Conservation (phyloP, 2,329 filamentous ascomycete species). For the Corynespora cassiicola region DNA sequence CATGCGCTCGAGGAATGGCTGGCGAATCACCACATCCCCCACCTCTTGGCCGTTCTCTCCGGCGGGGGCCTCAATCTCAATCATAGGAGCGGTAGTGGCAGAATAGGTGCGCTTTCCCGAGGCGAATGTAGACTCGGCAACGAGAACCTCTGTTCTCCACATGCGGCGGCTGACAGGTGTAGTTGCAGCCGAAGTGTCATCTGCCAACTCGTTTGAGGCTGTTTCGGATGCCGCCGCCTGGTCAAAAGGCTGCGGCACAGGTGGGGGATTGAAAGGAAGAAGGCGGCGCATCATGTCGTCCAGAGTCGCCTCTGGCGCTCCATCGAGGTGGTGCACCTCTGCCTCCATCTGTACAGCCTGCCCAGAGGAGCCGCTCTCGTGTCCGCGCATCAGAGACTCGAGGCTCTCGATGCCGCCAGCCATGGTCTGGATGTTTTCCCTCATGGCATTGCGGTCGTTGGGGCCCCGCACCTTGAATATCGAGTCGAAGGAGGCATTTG, state of each 20-base stretch:
- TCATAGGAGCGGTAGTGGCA: slow-evolving; percentile 58
- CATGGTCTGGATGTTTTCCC: slow-evolving; percentile 54
- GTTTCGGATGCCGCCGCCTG: slow-evolving; percentile 34
- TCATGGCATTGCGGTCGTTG: slow-evolving; percentile 55
- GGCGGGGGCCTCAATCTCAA: slow-evolving; percentile 38
- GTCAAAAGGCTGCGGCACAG: slow-evolving; percentile 70
- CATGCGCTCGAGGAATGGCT: slow-evolving; percentile 74
- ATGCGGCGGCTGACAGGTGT: slow-evolving; percentile 47
- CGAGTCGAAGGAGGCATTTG: slow-evolving; percentile 77
- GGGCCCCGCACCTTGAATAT: slow-evolving; percentile 73
- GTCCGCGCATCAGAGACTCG: slow-evolving; percentile 38
- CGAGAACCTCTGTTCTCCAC: slow-evolving; percentile 55
- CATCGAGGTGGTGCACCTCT: slow-evolving; percentile 42
- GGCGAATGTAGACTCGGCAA: slow-evolving; percentile 59
- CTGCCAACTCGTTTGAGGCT: slow-evolving; percentile 10
- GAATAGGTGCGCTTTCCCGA: slow-evolving; percentile 60
- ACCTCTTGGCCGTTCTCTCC: slow-evolving; percentile 35
- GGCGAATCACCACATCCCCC: slow-evolving; percentile 45
- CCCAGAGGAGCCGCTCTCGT: slow-evolving; percentile 45
- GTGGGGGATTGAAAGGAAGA: slow-evolving; percentile 84
- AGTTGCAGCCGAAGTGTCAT: slow-evolving; percentile 22
- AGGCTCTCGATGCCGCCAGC: slow-evolving; percentile 47
- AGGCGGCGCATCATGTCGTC: slow-evolving; percentile 59
- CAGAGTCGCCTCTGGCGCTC: slow-evolving; percentile 38
- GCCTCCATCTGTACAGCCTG: slow-evolving; percentile 44